Conservation (phyloP, 2,329 filamentous ascomycete species). For the Xylaria sp. region DNA sequence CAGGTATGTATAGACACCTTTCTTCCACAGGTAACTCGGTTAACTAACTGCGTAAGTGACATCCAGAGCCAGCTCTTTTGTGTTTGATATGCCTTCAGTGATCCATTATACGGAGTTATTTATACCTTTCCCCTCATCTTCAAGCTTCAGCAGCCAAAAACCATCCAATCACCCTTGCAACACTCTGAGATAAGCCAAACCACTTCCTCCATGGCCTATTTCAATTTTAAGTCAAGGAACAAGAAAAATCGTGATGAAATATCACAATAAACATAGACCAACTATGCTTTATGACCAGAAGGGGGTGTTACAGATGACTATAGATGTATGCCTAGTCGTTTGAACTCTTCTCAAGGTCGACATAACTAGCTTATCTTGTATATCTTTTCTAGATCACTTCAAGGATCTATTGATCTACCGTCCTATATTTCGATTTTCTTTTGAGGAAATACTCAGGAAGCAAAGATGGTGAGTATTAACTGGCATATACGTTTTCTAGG, state of each 20-base stretch:
- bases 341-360: slow-evolving; percentile 33
- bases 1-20: slow-evolving; percentile 8
- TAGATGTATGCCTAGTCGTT: slow-evolving; percentile 2
- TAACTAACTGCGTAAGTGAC: too few relatives aligned
- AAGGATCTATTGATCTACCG: too few relatives aligned
- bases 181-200: slow-evolving; percentile 40
- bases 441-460: too few relatives aligned
- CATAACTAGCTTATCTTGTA: slow-evolving; percentile 13
- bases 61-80: too few relatives aligned
- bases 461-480: not conserved
- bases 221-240: slow-evolving; percentile 44
- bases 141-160: not conserved
- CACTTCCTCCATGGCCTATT: slow-evolving; percentile 37
- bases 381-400: not conserved
- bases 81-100: too few relatives aligned
- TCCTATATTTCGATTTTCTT: too few relatives aligned
- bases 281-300: slow-evolving; percentile 24
- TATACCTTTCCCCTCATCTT: too few relatives aligned
- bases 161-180: slow-evolving; percentile 33
- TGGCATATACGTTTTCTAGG: too few relatives aligned
- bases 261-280: not conserved
- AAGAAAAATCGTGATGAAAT: slow-evolving; percentile 24
- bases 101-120: too few relatives aligned
- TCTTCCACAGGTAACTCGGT: not conserved
- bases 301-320: not conserved